Evolutionary conservation across 768 basidiomycete species (phyloP), one percentile per base, ranked within the genome.

Genomic region (Agrocybe praecox): DNA sequence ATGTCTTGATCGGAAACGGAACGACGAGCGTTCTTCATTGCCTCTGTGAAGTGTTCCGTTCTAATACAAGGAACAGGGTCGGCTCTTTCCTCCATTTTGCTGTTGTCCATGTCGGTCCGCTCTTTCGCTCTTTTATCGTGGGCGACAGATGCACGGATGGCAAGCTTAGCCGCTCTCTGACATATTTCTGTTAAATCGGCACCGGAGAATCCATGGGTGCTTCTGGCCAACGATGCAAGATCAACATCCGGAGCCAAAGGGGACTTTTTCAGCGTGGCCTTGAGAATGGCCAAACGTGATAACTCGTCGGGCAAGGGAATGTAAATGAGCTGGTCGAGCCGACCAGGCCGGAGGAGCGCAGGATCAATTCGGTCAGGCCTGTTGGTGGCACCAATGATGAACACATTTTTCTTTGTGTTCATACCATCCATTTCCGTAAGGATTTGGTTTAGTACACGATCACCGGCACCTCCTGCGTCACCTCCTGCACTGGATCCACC

Each of bases 401-500:
- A 96, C 17, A 94, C 92, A 70, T 97, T 98, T 85, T 97, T 98
- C 86, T 96, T 97, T 44, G 92, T 80, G 76, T 95, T 96, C 91
- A 98, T 96, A 60, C 95, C 95, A 70, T 98, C 95, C 94, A 98
- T 97, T 76, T 98, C 96, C 58, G 96, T 97, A 8, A 97, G 86
- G 64, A 96, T 90, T 69, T 96, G 93, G 76, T 99, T 98, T 56
- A 99, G 83, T 15, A 98, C 97, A 78, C 97, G 94, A 69, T 99
- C 97, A 34, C 96, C 90, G 12, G 97, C 96, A 60, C 97, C 97
- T 61, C 97, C 97, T 53, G 76, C 97, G 74, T 98, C 97, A 42
- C 95, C 95, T 9, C 81, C 75, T 2, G 84, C 81, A 21, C 83
- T 81, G 52, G 93, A 90, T 68, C 86, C 84, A 59, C 97, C 97